Base-by-base conservation (phyloP, 1,139 yeast genomes). In the Yamadazyma atmosphaerica region DNA sequence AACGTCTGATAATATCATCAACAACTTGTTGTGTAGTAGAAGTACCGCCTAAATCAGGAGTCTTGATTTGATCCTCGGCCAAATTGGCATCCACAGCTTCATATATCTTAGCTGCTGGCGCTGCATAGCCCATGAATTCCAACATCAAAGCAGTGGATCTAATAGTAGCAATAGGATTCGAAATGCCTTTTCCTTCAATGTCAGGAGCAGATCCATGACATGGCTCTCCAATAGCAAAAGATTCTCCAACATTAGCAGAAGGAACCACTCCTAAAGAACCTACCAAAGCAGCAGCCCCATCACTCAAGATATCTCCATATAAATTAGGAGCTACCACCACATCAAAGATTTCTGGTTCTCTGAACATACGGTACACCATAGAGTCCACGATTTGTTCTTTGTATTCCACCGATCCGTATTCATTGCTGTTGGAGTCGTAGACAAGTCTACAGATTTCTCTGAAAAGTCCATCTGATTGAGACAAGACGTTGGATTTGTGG, bases 181-280 rank as follows among this genome's bases (percentile, higher is more conserved):
- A 81, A 58, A 92, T 90, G 54, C 86, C 94, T 63, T 79, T 81
- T 54, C 98, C 98, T 62, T 89, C 96, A 50, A 92, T 92, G 63
- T 92, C 98, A 40, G 98, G 98, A 41, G 98, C 98, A 44, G 96
- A 86, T 45, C 98, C 98, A 68, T 92, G 98, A 63, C 98, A 90
- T 58, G 98, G 98, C 69, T 92, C 98, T 63, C 98, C 98, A 61
- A 92, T 89, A 48, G 95, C 97, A 59, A 92, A 92, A 61, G 75
- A 70, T 59, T 89, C 96, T 56, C 98, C 98, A 41, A 92, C 98
- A 58, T 92, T 92, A 49, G 98, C 98, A 41, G 95, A 85, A 54
- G 98, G 98, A 44, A 94, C 98, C 43, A 92, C 96, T 60, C 98
- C 98, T 49, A 92, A 79, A 23, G 98, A 92, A 37, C 98, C 98